A percentile compares a stretch with the other conserved stretches of the same genome.
Evolutionary conservation across 805 yeast genomes (phyloP).

Genomic region (Clavispora vitiphila): DNA sequence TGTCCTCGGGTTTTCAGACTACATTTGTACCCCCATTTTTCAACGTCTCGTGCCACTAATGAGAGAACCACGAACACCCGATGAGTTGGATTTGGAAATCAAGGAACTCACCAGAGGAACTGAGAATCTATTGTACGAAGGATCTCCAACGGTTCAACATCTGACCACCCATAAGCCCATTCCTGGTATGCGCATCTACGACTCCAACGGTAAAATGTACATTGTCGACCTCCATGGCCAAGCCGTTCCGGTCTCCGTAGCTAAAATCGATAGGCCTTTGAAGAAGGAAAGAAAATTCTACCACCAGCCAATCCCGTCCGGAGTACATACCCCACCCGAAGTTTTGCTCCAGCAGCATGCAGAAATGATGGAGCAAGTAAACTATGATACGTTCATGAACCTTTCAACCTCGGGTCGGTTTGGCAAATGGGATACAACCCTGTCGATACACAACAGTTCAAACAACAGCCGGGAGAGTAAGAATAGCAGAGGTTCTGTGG

Average conservation of each 20-base stretch:
- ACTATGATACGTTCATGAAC: conserved; percentile 15
- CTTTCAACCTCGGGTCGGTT: conserved; percentile 7
- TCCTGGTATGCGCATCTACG: background rate
- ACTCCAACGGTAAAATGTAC: background rate
- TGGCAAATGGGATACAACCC: conserved; percentile 12
- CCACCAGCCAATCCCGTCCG: background rate
- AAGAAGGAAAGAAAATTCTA: background rate
- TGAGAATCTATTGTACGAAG: background rate
- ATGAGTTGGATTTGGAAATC: background rate
- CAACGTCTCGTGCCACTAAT: background rate
- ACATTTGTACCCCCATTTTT: background rate
- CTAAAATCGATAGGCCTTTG: background rate
- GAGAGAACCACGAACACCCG: background rate
- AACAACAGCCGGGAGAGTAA: conserved; percentile 2
- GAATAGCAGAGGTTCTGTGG: background rate
- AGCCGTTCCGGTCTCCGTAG: background rate
- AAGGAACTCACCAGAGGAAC: background rate
- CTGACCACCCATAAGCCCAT: background rate
- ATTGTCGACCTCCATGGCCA: background rate
- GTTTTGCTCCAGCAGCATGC: conserved; percentile 12
- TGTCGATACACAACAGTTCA: conserved; percentile 2
- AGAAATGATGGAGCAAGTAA: conserved; percentile 19
- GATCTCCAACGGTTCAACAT: background rate
- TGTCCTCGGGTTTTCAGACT: background rate
- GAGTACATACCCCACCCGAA: background rate